Conservation (phyloP, 116 monocot genomes). For the Cymodocea nodosa region DNA sequence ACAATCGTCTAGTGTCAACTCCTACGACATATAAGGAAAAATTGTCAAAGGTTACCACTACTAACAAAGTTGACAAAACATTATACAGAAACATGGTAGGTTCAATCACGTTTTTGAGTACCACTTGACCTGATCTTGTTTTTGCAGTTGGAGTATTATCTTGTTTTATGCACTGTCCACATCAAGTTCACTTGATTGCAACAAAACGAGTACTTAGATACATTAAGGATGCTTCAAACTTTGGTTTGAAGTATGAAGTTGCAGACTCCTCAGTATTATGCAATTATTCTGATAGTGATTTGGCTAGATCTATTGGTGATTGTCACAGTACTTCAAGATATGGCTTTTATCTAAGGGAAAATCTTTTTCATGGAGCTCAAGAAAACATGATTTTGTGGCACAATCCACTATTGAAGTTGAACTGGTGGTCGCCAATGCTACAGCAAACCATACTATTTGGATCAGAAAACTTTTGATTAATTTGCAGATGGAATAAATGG, state of each 20-base stretch:
- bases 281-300: conserved; percentile 11
- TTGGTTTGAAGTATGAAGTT: neutral
- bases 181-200: too few relatives aligned
- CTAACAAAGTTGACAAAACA: too few relatives aligned
- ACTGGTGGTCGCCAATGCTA: neutral
- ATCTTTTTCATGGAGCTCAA: conserved; percentile 4
- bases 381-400: neutral
- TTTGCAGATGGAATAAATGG: neutral
- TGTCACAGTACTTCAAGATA: neutral
- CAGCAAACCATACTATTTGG: conserved; percentile 1
- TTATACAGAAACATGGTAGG: too few relatives aligned
- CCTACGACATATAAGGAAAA: neutral
- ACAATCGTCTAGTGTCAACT: neutral
- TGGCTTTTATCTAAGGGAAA: neutral
- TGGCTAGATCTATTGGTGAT: conserved; percentile 4
- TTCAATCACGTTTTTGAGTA: too few relatives aligned
- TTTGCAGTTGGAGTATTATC: too few relatives aligned
- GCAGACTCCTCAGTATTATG: too few relatives aligned
- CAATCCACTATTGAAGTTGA: neutral
- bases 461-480: neutral
- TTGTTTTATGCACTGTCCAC: too few relatives aligned
- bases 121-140: too few relatives aligned
- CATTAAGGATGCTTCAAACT: neutral
- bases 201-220: neutral
- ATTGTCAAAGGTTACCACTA: too few relatives aligned